These are phyloP conservation scores for Fusarium sarcochroum DNA, from an alignment of 2,329 filamentous ascomycete species.

Conservation along the genomic window DNA sequence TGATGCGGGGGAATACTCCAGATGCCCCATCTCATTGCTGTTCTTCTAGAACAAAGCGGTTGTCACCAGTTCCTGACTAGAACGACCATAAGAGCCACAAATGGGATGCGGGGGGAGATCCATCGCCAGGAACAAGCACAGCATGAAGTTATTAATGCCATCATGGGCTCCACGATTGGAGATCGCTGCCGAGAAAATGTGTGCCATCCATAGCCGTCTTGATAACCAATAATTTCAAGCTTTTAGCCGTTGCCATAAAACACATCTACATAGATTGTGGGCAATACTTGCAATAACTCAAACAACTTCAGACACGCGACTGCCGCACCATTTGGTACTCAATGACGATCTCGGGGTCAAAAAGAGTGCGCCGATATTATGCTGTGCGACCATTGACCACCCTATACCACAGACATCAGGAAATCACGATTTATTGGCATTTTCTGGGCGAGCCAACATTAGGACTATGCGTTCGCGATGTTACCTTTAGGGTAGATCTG, in stretches of 20 bases:
- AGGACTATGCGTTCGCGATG: slow-evolving; percentile 32
- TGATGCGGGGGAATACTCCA: slow-evolving; percentile 50
- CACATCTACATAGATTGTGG: not conserved
- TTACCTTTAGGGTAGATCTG: slow-evolving; percentile 38
- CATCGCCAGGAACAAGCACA: slow-evolving; percentile 36
- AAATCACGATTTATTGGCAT: slow-evolving; percentile 2
- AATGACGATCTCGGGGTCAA: not conserved
- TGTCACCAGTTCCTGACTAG: slow-evolving; percentile 48
- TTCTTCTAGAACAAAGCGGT: slow-evolving; percentile 45
- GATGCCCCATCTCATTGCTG: slow-evolving; percentile 47
- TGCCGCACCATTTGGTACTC: not conserved
- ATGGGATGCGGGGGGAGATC: slow-evolving; percentile 42
- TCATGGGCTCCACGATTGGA: slow-evolving; percentile 37
- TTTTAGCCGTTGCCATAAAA: not conserved
- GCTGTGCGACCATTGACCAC: slow-evolving; percentile 12
- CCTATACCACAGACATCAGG: slow-evolving; percentile 16
- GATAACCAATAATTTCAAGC: slow-evolving; percentile 10
- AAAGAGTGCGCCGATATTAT: not conserved
- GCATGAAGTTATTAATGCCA: slow-evolving; percentile 29
- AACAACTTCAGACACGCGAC: not conserved
- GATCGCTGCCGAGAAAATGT: slow-evolving; percentile 2
- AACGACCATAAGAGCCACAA: slow-evolving; percentile 36
- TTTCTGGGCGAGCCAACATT: slow-evolving; percentile 3
- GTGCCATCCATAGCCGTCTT: slow-evolving; percentile 11
- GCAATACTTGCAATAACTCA: not conserved